Conservation (phyloP, 495 filamentous ascomycete genomes). For the Hypoxylon subgilvum region DNA sequence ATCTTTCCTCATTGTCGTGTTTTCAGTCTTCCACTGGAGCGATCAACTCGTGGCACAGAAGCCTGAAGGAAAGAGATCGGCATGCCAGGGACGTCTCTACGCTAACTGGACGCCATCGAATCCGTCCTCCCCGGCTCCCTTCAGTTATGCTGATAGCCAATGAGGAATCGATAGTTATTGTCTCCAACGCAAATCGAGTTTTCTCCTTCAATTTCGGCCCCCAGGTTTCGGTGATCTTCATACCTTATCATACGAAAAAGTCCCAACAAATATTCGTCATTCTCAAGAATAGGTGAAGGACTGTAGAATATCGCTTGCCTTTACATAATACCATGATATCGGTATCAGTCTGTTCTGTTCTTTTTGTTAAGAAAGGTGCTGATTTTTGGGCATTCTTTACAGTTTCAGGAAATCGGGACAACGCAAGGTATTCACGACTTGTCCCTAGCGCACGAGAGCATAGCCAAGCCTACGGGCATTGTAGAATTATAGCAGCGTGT, state of each 20-base stretch:
- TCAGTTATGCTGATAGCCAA: background rate
- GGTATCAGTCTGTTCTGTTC: background rate
- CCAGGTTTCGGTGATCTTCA: background rate
- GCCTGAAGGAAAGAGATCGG: conserved; percentile 18
- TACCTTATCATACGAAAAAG: background rate
- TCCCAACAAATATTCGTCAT: too few relatives aligned
- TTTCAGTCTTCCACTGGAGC: too few relatives aligned
- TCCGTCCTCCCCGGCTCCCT: background rate
- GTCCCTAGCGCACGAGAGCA: too few relatives aligned
- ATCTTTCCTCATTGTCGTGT: background rate
- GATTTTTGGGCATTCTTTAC: too few relatives aligned
- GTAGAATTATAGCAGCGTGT: too few relatives aligned
- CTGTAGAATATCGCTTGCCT: too few relatives aligned
- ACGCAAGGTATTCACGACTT: too few relatives aligned
- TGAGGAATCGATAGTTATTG: background rate
- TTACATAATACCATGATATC: background rate
- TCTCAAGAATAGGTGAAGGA: too few relatives aligned
- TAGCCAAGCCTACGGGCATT: too few relatives aligned
- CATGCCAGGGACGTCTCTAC: conserved; percentile 7
- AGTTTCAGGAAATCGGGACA: too few relatives aligned
- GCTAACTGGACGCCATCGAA: conserved; percentile 8
- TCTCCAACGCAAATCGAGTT: background rate
- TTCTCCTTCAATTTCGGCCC: background rate
- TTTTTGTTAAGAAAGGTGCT: too few relatives aligned
- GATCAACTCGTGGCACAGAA: background rate